Evolutionary conservation across 2,329 filamentous ascomycete species (phyloP).

Genomic region (Epichloe scottii): DNA sequence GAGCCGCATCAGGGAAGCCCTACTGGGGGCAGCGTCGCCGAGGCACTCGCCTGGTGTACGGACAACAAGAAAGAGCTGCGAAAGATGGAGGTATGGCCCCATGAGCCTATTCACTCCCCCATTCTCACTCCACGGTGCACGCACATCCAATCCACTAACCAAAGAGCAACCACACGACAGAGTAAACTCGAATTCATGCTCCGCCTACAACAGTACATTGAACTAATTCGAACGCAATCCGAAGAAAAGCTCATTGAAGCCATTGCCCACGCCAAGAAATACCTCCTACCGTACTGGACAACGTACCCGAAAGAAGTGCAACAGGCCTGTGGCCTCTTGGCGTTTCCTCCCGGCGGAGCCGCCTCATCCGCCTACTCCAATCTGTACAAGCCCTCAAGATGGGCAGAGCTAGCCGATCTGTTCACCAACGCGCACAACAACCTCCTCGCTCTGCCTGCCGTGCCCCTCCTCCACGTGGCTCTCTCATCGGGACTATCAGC

Average conservation of each 20-base stretch:
- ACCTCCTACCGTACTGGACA: slow-evolving; percentile 58
- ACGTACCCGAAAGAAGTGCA: slow-evolving; percentile 56
- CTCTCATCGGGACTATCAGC: slow-evolving; percentile 84
- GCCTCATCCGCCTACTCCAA: slow-evolving; percentile 30
- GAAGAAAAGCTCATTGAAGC: slow-evolving; percentile 60
- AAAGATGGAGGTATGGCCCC: slow-evolving; percentile 60
- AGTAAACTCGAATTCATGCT: slow-evolving; percentile 87
- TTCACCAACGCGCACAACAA: slow-evolving; percentile 81
- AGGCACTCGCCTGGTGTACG: slow-evolving; percentile 79
- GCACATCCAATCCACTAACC: slow-evolving; percentile 1
- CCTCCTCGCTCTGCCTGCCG: slow-evolving; percentile 68
- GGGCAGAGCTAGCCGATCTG: slow-evolving; percentile 61
- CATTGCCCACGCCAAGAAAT: slow-evolving; percentile 69
- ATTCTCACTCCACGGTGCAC: not conserved
- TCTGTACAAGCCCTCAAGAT: slow-evolving; percentile 63
- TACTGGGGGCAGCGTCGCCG: slow-evolving; percentile 60
- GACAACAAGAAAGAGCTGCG: slow-evolving; percentile 89
- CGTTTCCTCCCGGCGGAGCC: slow-evolving; percentile 46
- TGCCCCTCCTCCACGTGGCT: slow-evolving; percentile 80
- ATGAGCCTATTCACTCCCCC: not conserved
- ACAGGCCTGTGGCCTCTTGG: slow-evolving; percentile 68
- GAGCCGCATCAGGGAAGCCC: slow-evolving; percentile 60
- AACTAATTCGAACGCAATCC: slow-evolving; percentile 61
- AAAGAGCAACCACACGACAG: slow-evolving; percentile 23
- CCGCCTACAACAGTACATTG: slow-evolving; percentile 87